Conservation (phyloP, 306 rosid genomes). For the Rosa multiflora region DNA sequence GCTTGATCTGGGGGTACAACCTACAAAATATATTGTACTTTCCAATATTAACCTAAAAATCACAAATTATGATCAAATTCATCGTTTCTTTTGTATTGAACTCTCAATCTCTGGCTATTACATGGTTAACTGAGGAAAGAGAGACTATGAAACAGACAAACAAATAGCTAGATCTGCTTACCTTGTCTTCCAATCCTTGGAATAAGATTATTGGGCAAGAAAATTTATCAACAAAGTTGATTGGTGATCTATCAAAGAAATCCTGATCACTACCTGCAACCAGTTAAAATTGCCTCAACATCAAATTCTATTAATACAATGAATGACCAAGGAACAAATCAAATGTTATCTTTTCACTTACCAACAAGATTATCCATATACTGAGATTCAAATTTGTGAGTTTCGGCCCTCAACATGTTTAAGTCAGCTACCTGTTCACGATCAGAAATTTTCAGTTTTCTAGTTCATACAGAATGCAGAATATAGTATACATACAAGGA, state of each 20-base stretch:
- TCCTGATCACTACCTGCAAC: constrained; percentile 65
- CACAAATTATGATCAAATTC: not conserved
- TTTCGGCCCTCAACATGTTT: constrained; percentile 66
- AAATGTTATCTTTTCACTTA: constrained; percentile 36
- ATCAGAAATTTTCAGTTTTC: not conserved
- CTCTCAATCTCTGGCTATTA: not conserved
- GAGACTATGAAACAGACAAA: constrained; percentile 3
- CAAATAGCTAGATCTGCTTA: constrained; percentile 25
- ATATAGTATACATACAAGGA: not conserved
- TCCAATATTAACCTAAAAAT: not conserved
- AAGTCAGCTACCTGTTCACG: constrained; percentile 76
- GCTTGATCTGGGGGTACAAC: constrained; percentile 91
- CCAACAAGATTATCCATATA: constrained; percentile 75
- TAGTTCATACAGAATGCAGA: constrained; percentile 6
- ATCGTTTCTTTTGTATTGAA: not conserved
- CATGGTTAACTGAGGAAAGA: not conserved
- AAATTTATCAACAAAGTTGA: constrained; percentile 70
- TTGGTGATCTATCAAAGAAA: constrained; percentile 73
- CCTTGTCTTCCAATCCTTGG: constrained; percentile 97
- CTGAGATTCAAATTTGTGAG: constrained; percentile 88
- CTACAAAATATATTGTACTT: constrained; percentile 36
- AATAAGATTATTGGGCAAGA: constrained; percentile 88
- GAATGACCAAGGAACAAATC: not conserved
- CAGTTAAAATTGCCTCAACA: constrained; percentile 23
- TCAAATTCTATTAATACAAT: constrained; percentile 16